phyloP scores from a whole-genome alignment of 2,329 filamentous ascomycete species.

The Ascochyta clinopodiicola region DNA sequence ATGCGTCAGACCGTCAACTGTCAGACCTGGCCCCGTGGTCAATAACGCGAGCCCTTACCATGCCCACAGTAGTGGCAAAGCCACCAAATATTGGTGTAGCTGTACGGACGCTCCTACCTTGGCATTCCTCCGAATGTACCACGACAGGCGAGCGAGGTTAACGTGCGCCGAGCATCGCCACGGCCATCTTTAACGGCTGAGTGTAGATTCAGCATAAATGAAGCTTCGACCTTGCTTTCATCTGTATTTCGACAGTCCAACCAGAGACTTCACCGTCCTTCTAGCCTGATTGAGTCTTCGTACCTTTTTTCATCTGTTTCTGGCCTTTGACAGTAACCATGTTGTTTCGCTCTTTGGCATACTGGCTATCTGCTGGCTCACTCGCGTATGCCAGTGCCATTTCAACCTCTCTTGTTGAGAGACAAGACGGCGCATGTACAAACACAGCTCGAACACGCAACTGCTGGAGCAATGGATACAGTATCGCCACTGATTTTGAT shows the following conservation, averaged over 20 bases:
- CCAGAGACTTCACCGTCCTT: not conserved
- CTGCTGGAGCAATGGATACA: conserved; percentile 54
- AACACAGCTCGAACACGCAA: conserved; percentile 49
- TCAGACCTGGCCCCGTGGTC: not conserved
- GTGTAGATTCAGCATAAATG: conserved; percentile 11
- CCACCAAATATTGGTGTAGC: conserved; percentile 5
- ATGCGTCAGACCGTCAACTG: conserved; percentile 20
- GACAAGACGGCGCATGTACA: conserved; percentile 48
- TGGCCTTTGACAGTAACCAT: conserved; percentile 22
- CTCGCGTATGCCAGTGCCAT: conserved; percentile 33
- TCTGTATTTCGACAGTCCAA: too few species aligned
- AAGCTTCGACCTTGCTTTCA: conserved; percentile 11
- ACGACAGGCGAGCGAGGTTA: conserved; percentile 1
- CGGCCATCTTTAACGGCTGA: not conserved
- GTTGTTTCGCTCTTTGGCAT: conserved; percentile 32
- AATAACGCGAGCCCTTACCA: not conserved
- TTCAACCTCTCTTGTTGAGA: conserved; percentile 33
- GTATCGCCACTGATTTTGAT: conserved; percentile 55
- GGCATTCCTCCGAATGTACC: conserved; percentile 2
- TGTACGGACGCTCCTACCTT: conserved; percentile 2
- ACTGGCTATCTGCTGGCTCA: conserved; percentile 36
- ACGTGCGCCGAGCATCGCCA: conserved; percentile 1
- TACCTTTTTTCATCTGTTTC: not conserved
- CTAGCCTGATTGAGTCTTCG: not conserved
- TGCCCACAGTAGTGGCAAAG: conserved; percentile 2